A percentile compares a stretch with the other conserved stretches of the same genome.
These are phyloP conservation scores for Aspergillus pseudoglaucus DNA, from an alignment of 2,329 filamentous ascomycete species.

Conservation along the genomic window DNA sequence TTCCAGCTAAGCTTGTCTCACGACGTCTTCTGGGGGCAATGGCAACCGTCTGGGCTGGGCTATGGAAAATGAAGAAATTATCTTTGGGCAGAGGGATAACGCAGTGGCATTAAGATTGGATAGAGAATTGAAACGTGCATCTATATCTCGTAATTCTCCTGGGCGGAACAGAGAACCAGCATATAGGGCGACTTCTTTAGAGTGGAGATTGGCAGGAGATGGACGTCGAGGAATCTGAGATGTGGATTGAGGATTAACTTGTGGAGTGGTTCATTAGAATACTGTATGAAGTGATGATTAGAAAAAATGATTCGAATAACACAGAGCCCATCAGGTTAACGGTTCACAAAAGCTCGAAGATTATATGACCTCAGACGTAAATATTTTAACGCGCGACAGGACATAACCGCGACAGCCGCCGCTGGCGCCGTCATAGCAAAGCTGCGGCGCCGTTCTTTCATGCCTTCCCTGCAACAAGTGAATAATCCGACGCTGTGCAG, in stretches of 20 bases:
- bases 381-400: background rate
- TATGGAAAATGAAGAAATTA: background rate
- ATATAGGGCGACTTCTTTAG: background rate
- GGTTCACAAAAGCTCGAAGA: background rate
- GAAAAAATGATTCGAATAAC: background rate
- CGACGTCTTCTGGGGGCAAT: background rate
- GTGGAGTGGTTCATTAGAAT: too few species aligned
- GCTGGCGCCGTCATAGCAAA: background rate
- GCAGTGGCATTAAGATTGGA: background rate
- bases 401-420: background rate
- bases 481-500: background rate
- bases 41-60: background rate
- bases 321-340: background rate
- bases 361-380: too few species aligned
- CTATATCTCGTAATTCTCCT: background rate
- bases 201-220: background rate
- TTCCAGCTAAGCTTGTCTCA: background rate
- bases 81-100: background rate
- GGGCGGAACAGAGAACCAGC: background rate
- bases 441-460: background rate
- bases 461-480: background rate
- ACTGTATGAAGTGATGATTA: too few species aligned
- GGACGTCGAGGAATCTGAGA: background rate
- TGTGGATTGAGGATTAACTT: background rate
- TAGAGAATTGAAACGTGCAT: background rate